These are phyloP conservation scores for Ilex paraguariensis DNA, from an alignment of 305 asterid genomes.

Conservation along the genomic window DNA sequence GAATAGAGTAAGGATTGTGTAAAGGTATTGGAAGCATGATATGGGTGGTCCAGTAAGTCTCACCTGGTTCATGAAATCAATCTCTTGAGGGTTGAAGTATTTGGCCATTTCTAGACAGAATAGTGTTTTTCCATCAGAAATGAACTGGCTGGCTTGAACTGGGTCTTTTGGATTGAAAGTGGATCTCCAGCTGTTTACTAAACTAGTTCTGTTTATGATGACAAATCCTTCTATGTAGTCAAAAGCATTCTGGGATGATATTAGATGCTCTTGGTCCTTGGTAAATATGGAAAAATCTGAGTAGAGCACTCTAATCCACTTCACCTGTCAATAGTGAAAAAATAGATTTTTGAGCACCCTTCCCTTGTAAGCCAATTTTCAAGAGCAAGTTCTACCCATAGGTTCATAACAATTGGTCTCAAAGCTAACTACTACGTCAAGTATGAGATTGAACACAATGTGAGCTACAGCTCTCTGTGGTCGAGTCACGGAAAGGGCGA, in stretches of 20 bases:
- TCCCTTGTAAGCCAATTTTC: too few relatives aligned
- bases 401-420: too few relatives aligned
- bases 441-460: too few relatives aligned
- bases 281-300: slow-evolving; percentile 63
- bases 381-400: too few relatives aligned
- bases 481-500: too few relatives aligned
- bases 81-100: slow-evolving; percentile 58
- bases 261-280: slow-evolving; percentile 69
- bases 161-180: slow-evolving; percentile 85
- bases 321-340: slow-evolving; percentile 47
- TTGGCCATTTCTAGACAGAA: slow-evolving; percentile 88
- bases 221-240: slow-evolving; percentile 49
- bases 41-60: slow-evolving; percentile 9
- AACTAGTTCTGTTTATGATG: slow-evolving; percentile 48
- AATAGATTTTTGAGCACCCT: too few relatives aligned
- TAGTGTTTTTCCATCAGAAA: slow-evolving; percentile 42
- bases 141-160: slow-evolving; percentile 28
- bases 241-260: slow-evolving; percentile 53
- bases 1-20: slow-evolving; percentile 7
- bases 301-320: slow-evolving; percentile 85
- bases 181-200: slow-evolving; percentile 79
- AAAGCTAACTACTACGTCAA: too few relatives aligned
- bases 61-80: slow-evolving; percentile 41
- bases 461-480: too few relatives aligned
- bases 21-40: neutral